phyloP scores from a whole-genome alignment of 2,329 filamentous ascomycete genomes.

The Dactylellina sp. region DNA sequence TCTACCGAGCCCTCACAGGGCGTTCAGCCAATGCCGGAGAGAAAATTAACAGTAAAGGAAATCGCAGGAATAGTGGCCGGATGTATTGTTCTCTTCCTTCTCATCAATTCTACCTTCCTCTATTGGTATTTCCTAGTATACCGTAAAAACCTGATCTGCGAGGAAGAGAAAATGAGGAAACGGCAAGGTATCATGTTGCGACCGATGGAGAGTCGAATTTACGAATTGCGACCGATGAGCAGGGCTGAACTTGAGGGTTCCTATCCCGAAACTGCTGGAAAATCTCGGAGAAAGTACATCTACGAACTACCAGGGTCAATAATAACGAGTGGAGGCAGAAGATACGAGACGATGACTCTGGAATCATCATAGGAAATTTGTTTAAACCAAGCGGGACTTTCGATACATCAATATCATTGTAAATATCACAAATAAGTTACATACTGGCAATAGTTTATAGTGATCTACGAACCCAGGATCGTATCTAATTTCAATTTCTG shows the following conservation, averaged over 20 bases:
- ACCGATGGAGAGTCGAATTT: not conserved
- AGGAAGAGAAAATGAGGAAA: not conserved
- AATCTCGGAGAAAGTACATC: not conserved
- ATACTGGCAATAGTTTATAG: no score
- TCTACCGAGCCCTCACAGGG: not conserved
- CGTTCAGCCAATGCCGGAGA: not conserved
- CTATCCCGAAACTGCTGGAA: not conserved
- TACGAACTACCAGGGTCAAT: not conserved
- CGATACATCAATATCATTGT: no score
- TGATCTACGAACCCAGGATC: no score
- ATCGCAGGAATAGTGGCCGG: not conserved
- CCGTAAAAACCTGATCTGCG: not conserved
- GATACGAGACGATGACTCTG: not conserved
- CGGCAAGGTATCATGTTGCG: not conserved
- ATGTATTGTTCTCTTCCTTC: not conserved
- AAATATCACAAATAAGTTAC: no score
- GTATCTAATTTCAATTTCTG: not conserved
- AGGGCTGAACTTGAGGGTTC: not conserved
- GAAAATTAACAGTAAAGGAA: not conserved
- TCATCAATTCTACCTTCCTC: not conserved
- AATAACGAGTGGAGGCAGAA: not conserved
- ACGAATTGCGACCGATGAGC: not conserved
- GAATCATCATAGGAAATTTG: not conserved
- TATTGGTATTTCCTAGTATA: not conserved
- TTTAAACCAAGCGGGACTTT: not conserved